Evolutionary conservation across 352 stramenopile species (phyloP), one percentile per base, ranked within the genome.

Genomic region (Elongisporangium prolatum): DNA sequence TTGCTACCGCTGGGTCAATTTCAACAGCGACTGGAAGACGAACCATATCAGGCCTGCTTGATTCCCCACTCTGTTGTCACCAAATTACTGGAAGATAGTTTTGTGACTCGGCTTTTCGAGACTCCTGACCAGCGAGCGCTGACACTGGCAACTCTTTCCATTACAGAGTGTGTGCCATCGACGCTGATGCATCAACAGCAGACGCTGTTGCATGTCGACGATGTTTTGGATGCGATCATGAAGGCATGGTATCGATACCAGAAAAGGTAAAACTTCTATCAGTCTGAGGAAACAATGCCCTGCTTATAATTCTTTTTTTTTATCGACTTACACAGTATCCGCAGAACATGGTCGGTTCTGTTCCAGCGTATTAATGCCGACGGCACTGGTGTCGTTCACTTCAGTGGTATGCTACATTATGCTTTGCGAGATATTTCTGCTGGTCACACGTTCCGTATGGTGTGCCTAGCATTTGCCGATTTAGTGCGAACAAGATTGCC

Each of bases 151-250:
- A 52, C 65, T 69, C 8, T 51, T 1, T 40, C 51, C 7, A 50
- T 34, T 20, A 37, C 37, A 4, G 10, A 11, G 10, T 37, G 8
- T 11, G 17, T 8, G 14, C 16, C 40, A 20, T 20, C 11, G n/a
- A 21, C 16, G 34, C 18, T 10, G 1, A 21, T 34, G 49, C 22
- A 34, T 21, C 21, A 50, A 55, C 20, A 34, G 22, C 49, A 49
- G 25, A 53, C 54, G 47, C 62, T 78, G 24, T 54, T 91, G 44
- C 75, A 75, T 21, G 50, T 95, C 1, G 80, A 93, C 17, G 80
- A 91, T 5, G 65, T 92, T 18, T 60, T 95, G 18, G 78, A 91
- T 28, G 69, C 69, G 50, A 52, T 91, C 11, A 91, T 92, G 81
- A 72, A 72, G 18, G 65, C 79, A 21, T 95, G 84, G 86, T 69